Conservation (phyloP, 2,329 filamentous ascomycete genomes). For the Tolypocladium album region DNA sequence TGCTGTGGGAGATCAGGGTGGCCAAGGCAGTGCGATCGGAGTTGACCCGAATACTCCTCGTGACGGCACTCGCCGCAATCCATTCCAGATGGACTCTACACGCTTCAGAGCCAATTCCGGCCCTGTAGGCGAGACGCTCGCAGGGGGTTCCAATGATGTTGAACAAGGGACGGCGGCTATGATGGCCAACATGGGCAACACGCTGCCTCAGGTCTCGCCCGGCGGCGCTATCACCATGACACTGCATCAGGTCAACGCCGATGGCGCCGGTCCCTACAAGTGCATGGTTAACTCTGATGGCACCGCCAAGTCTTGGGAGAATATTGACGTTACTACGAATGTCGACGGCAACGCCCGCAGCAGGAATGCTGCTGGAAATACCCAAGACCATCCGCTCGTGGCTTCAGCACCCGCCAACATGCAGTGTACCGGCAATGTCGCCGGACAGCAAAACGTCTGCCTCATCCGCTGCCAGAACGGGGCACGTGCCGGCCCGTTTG, state of each 20-base stretch:
- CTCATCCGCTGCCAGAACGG: conserved; percentile 53
- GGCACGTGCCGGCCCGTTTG: conserved; percentile 50
- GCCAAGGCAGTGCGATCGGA: conserved; percentile 39
- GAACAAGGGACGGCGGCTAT: conserved; percentile 46
- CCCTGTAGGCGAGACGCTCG: too few relatives aligned
- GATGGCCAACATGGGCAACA: conserved; percentile 43
- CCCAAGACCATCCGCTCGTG: too few relatives aligned
- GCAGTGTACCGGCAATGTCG: conserved; percentile 48
- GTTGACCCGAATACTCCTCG: conserved; percentile 46
- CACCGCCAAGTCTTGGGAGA: conserved; percentile 40
- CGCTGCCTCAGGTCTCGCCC: conserved; percentile 46
- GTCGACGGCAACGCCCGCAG: conserved; percentile 15
- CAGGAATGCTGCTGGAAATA: too few relatives aligned
- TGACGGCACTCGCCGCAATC: conserved; percentile 46
- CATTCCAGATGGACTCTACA: conserved; percentile 55
- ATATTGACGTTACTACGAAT: conserved; percentile 39
- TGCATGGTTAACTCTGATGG: conserved; percentile 55
- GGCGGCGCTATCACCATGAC: conserved; percentile 51
- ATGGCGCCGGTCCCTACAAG: conserved; percentile 54
- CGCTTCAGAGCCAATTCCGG: too few relatives aligned
- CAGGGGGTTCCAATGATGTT: conserved; percentile 43
- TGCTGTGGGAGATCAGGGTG: conserved; percentile 47
- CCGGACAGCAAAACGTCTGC: conserved; percentile 48
- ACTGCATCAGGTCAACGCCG: conserved; percentile 56
- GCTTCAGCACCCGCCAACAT: conserved; percentile 44